Evolutionary conservation across 139 green algal species (phyloP).

Genomic region (Asterochloris sp.): DNA sequence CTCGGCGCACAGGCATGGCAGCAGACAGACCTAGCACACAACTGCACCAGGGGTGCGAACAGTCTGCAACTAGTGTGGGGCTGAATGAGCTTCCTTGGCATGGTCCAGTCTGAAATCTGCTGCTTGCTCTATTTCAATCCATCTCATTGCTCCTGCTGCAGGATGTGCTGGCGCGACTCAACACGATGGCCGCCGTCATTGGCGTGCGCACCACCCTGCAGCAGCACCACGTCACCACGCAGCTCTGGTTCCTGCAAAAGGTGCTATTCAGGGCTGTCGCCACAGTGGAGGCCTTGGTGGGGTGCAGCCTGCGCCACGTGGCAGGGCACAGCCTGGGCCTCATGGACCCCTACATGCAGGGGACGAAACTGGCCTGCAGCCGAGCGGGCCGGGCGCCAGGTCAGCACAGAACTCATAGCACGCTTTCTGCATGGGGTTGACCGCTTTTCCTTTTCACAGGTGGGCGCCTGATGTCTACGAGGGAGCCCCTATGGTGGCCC

Average conservation of each 20-base stretch:
- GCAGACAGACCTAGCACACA: no score
- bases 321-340: background rate
- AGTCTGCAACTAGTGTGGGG: no score
- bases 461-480: no score
- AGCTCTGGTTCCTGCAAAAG: constrained; percentile 3
- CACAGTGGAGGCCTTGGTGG: constrained; percentile 16
- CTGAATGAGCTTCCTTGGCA: no score
- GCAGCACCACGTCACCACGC: background rate
- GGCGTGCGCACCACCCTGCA: constrained; percentile 1
- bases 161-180: constrained; percentile 4
- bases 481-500: no score
- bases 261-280: background rate
- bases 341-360: constrained; percentile 1
- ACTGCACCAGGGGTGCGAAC: no score
- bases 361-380: constrained; percentile 4
- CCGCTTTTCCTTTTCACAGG: no score
- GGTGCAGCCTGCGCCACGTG: background rate
- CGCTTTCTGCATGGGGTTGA: no score
- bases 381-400: background rate
- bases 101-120: background rate
- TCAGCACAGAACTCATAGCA: background rate
- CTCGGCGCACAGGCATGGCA: background rate
- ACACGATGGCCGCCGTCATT: constrained; percentile 9
- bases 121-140: background rate
- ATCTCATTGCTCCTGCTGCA: background rate